A percentile compares a stretch with the other conserved stretches of the same genome.
phyloP scores from a whole-genome alignment of 163 green algal genomes.

The Volvox carteri region DNA sequence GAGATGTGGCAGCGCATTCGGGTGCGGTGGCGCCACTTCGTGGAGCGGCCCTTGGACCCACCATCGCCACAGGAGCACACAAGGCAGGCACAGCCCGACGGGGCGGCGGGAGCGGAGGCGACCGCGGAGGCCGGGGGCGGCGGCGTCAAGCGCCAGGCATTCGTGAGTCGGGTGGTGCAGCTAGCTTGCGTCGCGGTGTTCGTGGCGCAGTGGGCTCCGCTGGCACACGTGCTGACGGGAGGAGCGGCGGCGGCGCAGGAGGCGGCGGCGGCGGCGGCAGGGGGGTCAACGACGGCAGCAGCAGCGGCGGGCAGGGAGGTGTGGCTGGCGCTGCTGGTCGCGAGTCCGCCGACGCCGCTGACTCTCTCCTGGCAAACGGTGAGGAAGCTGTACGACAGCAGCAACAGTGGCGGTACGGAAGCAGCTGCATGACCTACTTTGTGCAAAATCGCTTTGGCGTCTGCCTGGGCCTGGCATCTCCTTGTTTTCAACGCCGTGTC shows the following conservation, averaged over 20 bases:
- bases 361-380: slow-evolving; percentile 42
- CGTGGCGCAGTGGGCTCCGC: slow-evolving; percentile 37
- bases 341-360: slow-evolving; percentile 18
- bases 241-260: background rate
- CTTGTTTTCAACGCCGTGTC: too few species aligned
- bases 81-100: background rate
- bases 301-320: background rate
- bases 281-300: background rate
- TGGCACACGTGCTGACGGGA: slow-evolving; percentile 8
- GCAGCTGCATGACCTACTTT: too few species aligned
- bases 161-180: slow-evolving; percentile 16
- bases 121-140: background rate
- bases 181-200: slow-evolving; percentile 8
- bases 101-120: background rate
- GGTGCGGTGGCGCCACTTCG: slow-evolving; percentile 22
- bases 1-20: background rate
- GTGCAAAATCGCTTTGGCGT: too few species aligned
- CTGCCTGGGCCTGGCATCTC: too few species aligned
- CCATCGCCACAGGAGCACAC: background rate
- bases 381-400: too few species aligned
- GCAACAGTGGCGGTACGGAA: too few species aligned
- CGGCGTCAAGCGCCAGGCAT: background rate
- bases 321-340: slow-evolving; percentile 28
- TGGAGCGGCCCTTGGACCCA: background rate
- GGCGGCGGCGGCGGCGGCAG: background rate